Evolutionary conservation across 768 basidiomycete species (phyloP), one percentile per base, ranked within the genome.

Genomic region (Infundibulicybe gibba): DNA sequence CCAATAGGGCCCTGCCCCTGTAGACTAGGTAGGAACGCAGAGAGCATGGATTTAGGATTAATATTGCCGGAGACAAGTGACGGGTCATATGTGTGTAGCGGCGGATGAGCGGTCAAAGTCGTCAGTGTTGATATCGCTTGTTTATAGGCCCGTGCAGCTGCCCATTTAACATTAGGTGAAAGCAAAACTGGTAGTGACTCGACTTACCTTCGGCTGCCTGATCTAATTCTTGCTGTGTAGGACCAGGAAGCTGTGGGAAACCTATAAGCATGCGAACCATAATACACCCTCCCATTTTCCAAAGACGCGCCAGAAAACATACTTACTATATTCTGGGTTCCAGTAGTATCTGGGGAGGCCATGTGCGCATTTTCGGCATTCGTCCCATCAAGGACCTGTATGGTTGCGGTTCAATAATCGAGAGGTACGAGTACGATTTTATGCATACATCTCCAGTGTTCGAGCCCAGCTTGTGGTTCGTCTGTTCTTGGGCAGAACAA

Each of bases 1-100:
- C 82, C 85, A 31, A 91, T 61, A 6, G 90, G 89, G 3, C 87
- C 88, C 61, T 86, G 85, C 2, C 85, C 87, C 59, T 90, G 87
- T 16, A 79, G 65, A 54, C 76, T 86, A 0, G 90, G 88, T 11
- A 89, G 66, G 44, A 90, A 72, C 0, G 80, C 75, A 2, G 83
- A 80, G 14, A 90, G 64, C 32, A 87, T 65, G 12, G 83, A 84
- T 49, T 68, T 71, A 2, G 75, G 61, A 40, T 67, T 69, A 14
- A 63, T 58, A 32, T 64, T 61, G 19, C 71, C 67, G 9, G 69
- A 71, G 12, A 74, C 67, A 16, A 75, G 66, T 6, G 70, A 68
- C 2, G 79, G 71, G 42, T 85, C 81, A 39, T 80, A 77, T 16
- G 77, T 71, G 46, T 80, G 75, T 35, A 75, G 69, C 32, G 77